phyloP scores from a whole-genome alignment of 2,329 filamentous ascomycete species.

The Colletotrichum cuscutae region DNA sequence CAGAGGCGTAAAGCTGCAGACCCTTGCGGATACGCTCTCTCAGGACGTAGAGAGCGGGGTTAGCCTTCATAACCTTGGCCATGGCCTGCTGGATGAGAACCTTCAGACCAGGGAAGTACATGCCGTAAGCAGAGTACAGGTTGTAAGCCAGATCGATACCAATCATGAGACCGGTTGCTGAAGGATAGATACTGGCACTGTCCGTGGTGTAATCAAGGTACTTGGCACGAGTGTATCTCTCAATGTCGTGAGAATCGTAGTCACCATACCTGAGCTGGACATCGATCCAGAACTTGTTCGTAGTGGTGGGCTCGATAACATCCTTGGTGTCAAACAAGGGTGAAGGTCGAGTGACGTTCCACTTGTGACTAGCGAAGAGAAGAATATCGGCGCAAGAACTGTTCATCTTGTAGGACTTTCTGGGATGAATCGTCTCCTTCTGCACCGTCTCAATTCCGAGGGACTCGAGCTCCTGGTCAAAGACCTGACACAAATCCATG shows the following conservation, averaged over 20 bases:
- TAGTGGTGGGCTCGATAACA: constrained; percentile 90
- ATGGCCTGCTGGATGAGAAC: constrained; percentile 96
- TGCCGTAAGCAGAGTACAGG: constrained; percentile 95
- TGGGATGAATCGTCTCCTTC: constrained; percentile 98
- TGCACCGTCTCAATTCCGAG: constrained; percentile 97
- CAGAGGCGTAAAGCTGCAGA: constrained; percentile 95
- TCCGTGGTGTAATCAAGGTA: constrained; percentile 99
- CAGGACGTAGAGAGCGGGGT: constrained; percentile 94
- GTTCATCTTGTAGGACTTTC: constrained; percentile 99
- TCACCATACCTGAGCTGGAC: constrained; percentile 97
- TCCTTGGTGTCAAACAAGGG: constrained; percentile 97
- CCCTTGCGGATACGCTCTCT: constrained; percentile 98
- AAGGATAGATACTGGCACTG: constrained; percentile 98
- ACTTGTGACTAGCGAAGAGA: constrained; percentile 97
- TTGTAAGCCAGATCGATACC: constrained; percentile 98
- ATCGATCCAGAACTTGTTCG: constrained; percentile 99
- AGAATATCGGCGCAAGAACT: constrained; percentile 98
- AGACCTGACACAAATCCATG: constrained; percentile 98
- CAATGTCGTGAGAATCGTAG: constrained; percentile 99
- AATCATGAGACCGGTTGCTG: constrained; percentile 96
- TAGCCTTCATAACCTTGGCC: constrained; percentile 99
- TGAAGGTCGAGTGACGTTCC: constrained; percentile 96
- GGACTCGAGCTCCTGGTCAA: constrained; percentile 96
- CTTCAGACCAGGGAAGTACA: constrained; percentile 98
- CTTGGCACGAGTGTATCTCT: constrained; percentile 96